Conservation (phyloP, 2,329 filamentous ascomycete genomes). For the Didymosphaeria variabile region DNA sequence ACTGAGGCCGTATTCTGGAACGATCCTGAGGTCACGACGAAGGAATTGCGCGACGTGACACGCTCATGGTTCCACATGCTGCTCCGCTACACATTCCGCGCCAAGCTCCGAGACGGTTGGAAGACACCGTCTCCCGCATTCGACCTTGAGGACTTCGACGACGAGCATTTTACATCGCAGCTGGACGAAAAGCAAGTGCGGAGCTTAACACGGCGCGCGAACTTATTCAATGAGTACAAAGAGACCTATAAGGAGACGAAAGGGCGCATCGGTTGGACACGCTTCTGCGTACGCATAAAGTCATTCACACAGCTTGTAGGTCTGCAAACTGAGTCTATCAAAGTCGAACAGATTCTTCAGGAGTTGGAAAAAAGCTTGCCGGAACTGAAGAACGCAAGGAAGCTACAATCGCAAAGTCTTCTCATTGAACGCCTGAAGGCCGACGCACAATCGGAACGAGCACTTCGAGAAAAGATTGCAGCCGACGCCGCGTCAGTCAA, state of each 20-base stretch:
- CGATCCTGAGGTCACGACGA: conserved; percentile 2
- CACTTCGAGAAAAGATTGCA: neutral
- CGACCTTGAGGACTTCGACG: conserved; percentile 3
- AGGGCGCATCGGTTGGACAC: conserved; percentile 5
- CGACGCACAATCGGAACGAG: neutral
- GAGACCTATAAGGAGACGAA: conserved; percentile 15
- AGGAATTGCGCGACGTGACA: conserved; percentile 6
- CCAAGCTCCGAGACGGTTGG: conserved; percentile 1
- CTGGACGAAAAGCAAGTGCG: conserved; percentile 11
- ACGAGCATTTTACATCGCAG: neutral
- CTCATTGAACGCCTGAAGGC: conserved; percentile 9
- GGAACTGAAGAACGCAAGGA: conserved; percentile 5
- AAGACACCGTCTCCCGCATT: neutral
- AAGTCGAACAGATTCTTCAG: conserved; percentile 8
- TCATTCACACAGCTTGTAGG: conserved; percentile 5
- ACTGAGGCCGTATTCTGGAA: conserved; percentile 10
- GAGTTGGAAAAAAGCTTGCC: conserved; percentile 11
- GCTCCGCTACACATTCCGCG: conserved; percentile 15
- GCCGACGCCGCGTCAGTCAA: neutral
- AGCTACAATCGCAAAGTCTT: conserved; percentile 1
- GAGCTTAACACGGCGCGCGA: neutral
- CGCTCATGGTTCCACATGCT: conserved; percentile 13
- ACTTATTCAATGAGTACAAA: conserved; percentile 14
- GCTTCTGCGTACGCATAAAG: conserved; percentile 3
- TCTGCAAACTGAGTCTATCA: conserved; percentile 1